Evolutionary conservation across 345 rosid species (phyloP).

Genomic region (Arabidopsis suecica): DNA sequence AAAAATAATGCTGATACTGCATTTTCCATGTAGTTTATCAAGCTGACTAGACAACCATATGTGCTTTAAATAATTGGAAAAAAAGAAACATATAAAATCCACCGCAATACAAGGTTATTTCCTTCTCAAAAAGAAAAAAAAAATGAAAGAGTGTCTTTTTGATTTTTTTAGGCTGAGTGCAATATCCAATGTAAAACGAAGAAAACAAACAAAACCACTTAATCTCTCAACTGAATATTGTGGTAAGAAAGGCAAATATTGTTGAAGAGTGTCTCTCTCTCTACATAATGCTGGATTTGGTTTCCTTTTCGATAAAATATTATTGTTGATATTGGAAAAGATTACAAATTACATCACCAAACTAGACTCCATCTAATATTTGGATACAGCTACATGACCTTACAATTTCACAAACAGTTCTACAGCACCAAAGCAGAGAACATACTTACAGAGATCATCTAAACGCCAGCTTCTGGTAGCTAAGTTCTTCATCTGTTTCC

Average conservation of each 20-base stretch:
- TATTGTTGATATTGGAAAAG: background rate
- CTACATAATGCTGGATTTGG: background rate
- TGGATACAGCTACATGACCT: conserved; percentile 12
- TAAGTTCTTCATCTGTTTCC: conserved; percentile 33
- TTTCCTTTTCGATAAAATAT: background rate
- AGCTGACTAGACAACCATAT: too few species aligned
- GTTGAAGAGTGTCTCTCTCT: background rate
- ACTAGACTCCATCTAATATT: conserved; percentile 10
- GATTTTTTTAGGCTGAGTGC: background rate
- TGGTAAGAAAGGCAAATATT: background rate
- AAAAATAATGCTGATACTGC: too few species aligned
- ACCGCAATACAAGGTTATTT: too few species aligned
- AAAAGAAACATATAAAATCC: too few species aligned
- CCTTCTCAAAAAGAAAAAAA: too few species aligned
- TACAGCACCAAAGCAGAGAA: conserved; percentile 14
- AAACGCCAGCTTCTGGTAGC: conserved; percentile 16
- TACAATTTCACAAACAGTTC: conserved; percentile 11
- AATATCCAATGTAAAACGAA: background rate
- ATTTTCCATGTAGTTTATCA: too few species aligned
- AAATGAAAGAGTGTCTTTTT: too few species aligned
- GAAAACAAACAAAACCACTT: background rate
- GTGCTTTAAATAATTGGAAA: too few species aligned
- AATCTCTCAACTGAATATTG: background rate
- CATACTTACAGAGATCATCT: conserved; percentile 24
- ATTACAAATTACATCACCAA: conserved; percentile 14